These are phyloP conservation scores for Ophiostoma triangulosporum DNA, from an alignment of 2,329 filamentous ascomycete genomes.

Conservation along the genomic window DNA sequence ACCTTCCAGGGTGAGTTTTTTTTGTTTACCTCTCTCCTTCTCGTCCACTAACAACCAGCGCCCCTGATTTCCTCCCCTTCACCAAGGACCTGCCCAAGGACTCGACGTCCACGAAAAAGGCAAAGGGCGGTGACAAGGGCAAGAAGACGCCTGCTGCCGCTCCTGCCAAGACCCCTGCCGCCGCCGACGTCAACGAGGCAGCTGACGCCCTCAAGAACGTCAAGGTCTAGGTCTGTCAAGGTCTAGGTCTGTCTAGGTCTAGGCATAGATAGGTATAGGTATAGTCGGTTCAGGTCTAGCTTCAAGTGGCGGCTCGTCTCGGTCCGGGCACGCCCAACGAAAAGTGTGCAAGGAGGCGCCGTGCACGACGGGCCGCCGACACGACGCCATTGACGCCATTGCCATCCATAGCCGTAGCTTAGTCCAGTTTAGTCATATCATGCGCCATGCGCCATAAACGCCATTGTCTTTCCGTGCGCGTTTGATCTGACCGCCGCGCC, in stretches of 20 bases:
- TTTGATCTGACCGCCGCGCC: too few species aligned
- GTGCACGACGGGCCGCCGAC: too few species aligned
- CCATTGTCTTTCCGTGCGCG: too few species aligned
- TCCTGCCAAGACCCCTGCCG: slow-evolving; percentile 15
- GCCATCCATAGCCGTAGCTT: too few species aligned
- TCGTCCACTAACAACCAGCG: slow-evolving; percentile 15
- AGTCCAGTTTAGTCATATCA: too few species aligned
- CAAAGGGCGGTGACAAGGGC: slow-evolving; percentile 14
- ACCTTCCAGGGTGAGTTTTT: slow-evolving; percentile 53
- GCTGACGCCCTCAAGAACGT: slow-evolving; percentile 19
- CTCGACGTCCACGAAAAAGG: slow-evolving; percentile 17
- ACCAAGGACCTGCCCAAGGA: slow-evolving; percentile 75
- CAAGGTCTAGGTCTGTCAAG: slow-evolving; percentile 14
- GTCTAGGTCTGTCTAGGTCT: slow-evolving; percentile 11
- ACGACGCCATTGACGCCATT: slow-evolving; percentile 1
- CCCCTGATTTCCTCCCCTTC: slow-evolving; percentile 81
- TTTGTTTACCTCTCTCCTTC: not conserved
- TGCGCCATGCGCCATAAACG: too few species aligned
- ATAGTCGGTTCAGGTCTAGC: not conserved
- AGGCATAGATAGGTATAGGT: not conserved
- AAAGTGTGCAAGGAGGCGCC: too few species aligned
- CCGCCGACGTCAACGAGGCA: slow-evolving; percentile 15
- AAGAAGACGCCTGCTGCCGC: slow-evolving; percentile 16
- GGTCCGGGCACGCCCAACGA: too few species aligned
- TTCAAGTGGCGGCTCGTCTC: too few species aligned